phyloP scores from a whole-genome alignment of 192 early-diverging fungal species.

The Coemansia interrupta region DNA sequence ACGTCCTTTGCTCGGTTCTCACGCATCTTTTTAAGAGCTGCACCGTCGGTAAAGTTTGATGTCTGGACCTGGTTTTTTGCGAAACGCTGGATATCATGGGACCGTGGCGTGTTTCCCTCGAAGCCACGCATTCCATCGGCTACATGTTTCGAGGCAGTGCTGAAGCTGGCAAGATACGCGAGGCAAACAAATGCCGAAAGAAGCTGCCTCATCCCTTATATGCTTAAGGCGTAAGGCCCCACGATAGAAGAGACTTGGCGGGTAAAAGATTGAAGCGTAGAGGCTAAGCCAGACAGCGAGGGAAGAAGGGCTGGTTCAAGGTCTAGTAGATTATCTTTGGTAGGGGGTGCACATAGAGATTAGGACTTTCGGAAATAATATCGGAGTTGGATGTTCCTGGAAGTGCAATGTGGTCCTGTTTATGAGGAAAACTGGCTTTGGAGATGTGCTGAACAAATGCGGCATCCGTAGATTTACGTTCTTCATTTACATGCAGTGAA shows the following conservation, averaged over 20 bases:
- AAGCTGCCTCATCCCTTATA: slow-evolving; percentile 19
- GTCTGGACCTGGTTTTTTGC: slow-evolving; percentile 32
- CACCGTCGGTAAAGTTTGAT: slow-evolving; percentile 35
- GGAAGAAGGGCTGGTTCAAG: too few relatives aligned
- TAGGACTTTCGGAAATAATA: too few relatives aligned
- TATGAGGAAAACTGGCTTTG: too few relatives aligned
- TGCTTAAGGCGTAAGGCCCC: too few relatives aligned
- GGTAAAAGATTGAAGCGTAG: too few relatives aligned
- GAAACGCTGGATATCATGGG: slow-evolving; percentile 34
- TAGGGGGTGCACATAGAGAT: too few relatives aligned
- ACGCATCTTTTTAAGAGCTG: slow-evolving; percentile 42
- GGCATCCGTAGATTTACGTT: not conserved
- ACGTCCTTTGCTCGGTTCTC: slow-evolving; percentile 56
- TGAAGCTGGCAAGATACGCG: slow-evolving; percentile 14
- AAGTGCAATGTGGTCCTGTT: too few relatives aligned
- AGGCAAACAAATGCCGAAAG: slow-evolving; percentile 17
- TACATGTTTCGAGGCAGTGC: slow-evolving; percentile 18
- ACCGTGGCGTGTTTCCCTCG: slow-evolving; percentile 24
- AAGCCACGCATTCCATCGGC: slow-evolving; percentile 39
- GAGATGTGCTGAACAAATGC: too few relatives aligned
- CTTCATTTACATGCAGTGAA: not conserved
- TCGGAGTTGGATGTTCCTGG: too few relatives aligned
- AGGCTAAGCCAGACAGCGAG: too few relatives aligned
- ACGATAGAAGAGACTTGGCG: too few relatives aligned
- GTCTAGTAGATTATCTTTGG: too few relatives aligned